Evolutionary conservation across 176 grass and related monocot genomes (phyloP).

Genomic region (Chrysopogon serrulatus): DNA sequence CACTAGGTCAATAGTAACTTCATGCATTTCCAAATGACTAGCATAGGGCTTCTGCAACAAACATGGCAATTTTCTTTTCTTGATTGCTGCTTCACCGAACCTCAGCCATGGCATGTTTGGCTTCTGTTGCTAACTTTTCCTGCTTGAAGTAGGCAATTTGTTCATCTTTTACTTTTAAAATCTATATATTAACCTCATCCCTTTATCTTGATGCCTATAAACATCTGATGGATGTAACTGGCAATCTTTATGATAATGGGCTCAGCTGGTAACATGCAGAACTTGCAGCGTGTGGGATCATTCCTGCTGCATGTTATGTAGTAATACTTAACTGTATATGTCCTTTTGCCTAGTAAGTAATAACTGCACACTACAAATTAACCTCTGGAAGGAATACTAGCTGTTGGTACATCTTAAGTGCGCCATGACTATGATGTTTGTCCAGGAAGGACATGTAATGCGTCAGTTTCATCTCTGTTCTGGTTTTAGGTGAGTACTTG

Average conservation of each 20-base stretch:
- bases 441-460: too few species aligned
- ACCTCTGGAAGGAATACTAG: not conserved
- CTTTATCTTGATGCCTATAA: not conserved
- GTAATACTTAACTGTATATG: too few species aligned
- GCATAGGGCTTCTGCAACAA: not conserved
- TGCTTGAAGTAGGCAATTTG: not conserved
- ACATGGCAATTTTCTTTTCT: not conserved
- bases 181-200: not conserved
- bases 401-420: too few species aligned
- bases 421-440: too few species aligned
- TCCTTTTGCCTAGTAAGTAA: too few species aligned
- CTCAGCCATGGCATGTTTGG: not conserved
- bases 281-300: not conserved
- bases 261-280: not conserved
- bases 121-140: not conserved
- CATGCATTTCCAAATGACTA: not conserved
- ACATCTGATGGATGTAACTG: not conserved
- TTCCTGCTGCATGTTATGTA: not conserved
- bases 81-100: too few species aligned
- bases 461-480: too few species aligned
- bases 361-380: not conserved
- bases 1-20: not conserved
- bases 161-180: not conserved
- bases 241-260: not conserved
- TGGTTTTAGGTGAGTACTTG: not conserved